Conservation (phyloP, 805 yeast species). For the Metschnikowia cubensis region DNA sequence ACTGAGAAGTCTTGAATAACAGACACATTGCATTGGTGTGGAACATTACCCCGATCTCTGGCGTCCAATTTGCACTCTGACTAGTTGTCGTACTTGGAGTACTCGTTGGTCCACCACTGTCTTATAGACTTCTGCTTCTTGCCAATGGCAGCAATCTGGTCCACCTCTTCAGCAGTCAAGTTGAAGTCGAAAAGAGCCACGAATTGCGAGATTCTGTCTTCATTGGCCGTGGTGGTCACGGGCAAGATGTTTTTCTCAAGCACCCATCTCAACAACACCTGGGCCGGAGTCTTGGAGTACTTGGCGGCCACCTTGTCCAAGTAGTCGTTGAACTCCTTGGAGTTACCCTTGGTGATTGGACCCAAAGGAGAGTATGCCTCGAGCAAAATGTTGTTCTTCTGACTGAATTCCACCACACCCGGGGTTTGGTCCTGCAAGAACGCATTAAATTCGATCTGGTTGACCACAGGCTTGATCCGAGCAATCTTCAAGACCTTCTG, state of each 20-base stretch:
- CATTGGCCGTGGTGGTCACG: slow-evolving; percentile 43
- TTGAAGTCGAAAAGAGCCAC: slow-evolving; percentile 49
- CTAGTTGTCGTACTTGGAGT: slow-evolving; percentile 13
- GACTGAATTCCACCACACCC: slow-evolving; percentile 27
- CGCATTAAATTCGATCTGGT: slow-evolving; percentile 31
- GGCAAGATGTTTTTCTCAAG: slow-evolving; percentile 42
- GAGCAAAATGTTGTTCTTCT: slow-evolving; percentile 24
- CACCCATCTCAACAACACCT: slow-evolving; percentile 45
- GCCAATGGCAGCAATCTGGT: slow-evolving; percentile 18
- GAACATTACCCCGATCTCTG: too few relatives aligned
- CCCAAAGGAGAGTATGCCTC: slow-evolving; percentile 28
- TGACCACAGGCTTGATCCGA: slow-evolving; percentile 23
- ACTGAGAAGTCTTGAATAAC: too few relatives aligned
- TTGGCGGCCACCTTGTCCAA: slow-evolving; percentile 30
- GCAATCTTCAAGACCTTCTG: slow-evolving; percentile 36
- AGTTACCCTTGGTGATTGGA: slow-evolving; percentile 21
- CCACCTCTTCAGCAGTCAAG: slow-evolving; percentile 46
- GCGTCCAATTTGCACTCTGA: too few relatives aligned
- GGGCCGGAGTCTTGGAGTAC: slow-evolving; percentile 35
- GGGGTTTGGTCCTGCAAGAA: slow-evolving; percentile 33
- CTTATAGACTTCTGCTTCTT: slow-evolving; percentile 18
- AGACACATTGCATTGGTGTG: too few relatives aligned
- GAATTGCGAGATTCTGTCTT: slow-evolving; percentile 35
- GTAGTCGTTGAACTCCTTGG: slow-evolving; percentile 21
- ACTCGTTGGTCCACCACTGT: slow-evolving; percentile 23